These are phyloP conservation scores for Kwoniella dejecticola DNA, from an alignment of 768 basidiomycete species.

Conservation along the genomic window DNA sequence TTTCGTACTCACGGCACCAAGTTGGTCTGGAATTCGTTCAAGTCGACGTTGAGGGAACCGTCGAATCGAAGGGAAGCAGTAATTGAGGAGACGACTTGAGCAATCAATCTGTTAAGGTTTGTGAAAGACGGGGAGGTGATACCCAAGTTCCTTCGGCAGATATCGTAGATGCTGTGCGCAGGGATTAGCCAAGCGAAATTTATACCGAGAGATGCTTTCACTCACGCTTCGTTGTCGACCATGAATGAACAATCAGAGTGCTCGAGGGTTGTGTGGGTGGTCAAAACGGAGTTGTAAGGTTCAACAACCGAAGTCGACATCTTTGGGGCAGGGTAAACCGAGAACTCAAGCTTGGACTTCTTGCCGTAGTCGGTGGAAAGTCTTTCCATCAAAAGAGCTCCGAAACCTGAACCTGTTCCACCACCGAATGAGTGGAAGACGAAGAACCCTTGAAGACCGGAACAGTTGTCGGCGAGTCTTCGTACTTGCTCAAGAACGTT, in stretches of 20 bases:
- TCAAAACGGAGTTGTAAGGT: constrained; percentile 93
- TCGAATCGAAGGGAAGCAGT: constrained; percentile 97
- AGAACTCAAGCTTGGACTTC: constrained; percentile 98
- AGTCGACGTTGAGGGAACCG: constrained; percentile 93
- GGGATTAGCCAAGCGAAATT: neutral
- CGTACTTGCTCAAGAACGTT: constrained; percentile 95
- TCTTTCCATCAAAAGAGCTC: constrained; percentile 93
- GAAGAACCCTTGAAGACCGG: constrained; percentile 98
- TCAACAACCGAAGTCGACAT: constrained; percentile 96
- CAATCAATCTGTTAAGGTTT: constrained; percentile 94
- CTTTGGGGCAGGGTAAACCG: constrained; percentile 93
- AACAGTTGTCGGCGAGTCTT: constrained; percentile 95
- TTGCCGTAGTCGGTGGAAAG: constrained; percentile 99
- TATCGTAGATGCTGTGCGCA: constrained; percentile 79
- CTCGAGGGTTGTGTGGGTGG: constrained; percentile 97
- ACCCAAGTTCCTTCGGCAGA: constrained; percentile 93
- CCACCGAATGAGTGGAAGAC: constrained; percentile 99
- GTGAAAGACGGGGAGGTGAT: constrained; percentile 83
- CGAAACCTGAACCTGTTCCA: constrained; percentile 98
- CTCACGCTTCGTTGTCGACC: constrained; percentile 92
- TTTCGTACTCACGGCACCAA: constrained; percentile 77
- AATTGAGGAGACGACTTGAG: constrained; percentile 97
- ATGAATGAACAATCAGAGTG: constrained; percentile 99
- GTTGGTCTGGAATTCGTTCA: constrained; percentile 99
- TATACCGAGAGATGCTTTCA: constrained; percentile 1